Base-by-base conservation (phyloP, 495 filamentous ascomycete genomes). In the Neurospora hispaniola region DNA sequence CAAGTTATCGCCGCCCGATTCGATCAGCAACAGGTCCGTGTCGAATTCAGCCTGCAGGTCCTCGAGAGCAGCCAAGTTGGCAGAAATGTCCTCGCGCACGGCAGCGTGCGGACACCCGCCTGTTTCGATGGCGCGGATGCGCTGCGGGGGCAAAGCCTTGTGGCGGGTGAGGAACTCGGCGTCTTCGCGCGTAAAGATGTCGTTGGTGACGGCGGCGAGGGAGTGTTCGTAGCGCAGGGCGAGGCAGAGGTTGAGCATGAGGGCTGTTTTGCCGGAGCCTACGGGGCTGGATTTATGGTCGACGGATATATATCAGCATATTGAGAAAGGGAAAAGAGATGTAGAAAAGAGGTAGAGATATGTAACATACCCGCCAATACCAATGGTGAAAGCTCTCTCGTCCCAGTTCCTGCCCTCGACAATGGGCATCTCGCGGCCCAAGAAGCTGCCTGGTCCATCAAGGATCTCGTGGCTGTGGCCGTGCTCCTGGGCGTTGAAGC, bases 181-280 rank as follows among this genome's bases (percentile, higher is more conserved):
- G 84, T 99, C 96, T 85, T 99, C 96, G 73, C 92, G 92, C 38
- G 96, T 98, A 88, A 99, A 99, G 86, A 98, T 98, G 85, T 99
- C 96, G 85, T 99, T 99, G 40, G 96, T 99, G 4, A 99, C 94
- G 46, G 94, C 96, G 5, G 96, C 96, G 76, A 99, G 90, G 77
- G 90, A 93, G 85, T 93, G 93, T 38, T 87, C 79, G 69, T 89
- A 83, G 42, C 96, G 90, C 3, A 99, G 88, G 40, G 90, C 89
- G 41, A 86, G 90, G 82, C 93, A 97, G 75, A 98, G 89, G 39
- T 92, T 89, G 10, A 97, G 89, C 95, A 98, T 97, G 27, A 98
- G 87, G 54, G 96, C 96, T 18, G 96, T 98, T 81, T 99, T 99
- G 78, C 96, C 96, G 38, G 96, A 98, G 73, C 96, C 96, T 69